Evolutionary conservation across 1,139 yeast species (phyloP), one percentile per base, ranked within the genome.

Genomic region (Kazachstania sp.): DNA sequence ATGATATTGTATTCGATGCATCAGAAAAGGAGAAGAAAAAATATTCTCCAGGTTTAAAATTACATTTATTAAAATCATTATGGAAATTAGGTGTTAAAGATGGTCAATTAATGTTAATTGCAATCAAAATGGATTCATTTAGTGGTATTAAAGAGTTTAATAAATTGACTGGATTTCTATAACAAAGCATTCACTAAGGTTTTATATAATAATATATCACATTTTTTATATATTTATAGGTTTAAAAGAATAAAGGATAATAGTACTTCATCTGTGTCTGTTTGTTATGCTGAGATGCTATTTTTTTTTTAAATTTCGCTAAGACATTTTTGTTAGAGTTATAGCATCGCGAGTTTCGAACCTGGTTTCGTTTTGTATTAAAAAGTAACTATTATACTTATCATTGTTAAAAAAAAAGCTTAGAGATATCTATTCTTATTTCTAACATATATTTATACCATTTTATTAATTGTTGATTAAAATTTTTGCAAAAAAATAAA

Each of bases 401-500:
- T n/a, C n/a, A n/a, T n/a, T n/a, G n/a, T n/a, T n/a, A 23, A 23
- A 23, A 23, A 23, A 4, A 23, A 23, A 23, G 7, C 26, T 9
- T 23, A 23, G 28, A 23, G 8, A 23, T 9, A 23, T 23, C 8
- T 23, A 23, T 4, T 4, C 28, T 9, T 23, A 9, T 23, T 23
- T 4, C 28, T 4, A 23, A 23, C 28, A 23, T 23, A 4, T 23
- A 23, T 7, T 7, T 23, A 4, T 9, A 4, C 8, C 28, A 18
- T 15, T 13, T 20, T 3, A 16, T 13, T 4, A 31, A 6, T 23
- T 23, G 8, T 23, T 23, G 26, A 16, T 30, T 26, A 36, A 13
- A 26, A 15, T n/a, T 37, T 31, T 20, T 12, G 20, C 41, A 72
- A 81, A 81, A 81, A 81, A 81, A 78, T 73, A 70, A 74, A 69